Conservation (phyloP, 768 basidiomycete species). For the Nidula microcarpa region DNA sequence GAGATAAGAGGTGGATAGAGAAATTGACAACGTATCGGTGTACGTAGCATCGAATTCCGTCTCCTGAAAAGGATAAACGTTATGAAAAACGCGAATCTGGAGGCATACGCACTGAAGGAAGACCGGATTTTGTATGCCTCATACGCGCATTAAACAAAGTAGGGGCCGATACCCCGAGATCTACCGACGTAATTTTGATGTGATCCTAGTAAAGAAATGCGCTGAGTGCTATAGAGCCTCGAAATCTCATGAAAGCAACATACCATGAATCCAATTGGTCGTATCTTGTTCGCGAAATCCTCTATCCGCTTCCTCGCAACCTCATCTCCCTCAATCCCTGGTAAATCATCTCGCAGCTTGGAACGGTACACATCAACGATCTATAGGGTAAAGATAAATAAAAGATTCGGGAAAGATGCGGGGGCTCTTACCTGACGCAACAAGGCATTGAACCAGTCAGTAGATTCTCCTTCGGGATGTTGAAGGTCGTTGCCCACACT, state of each 20-base stretch:
- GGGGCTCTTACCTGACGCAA: slow-evolving; percentile 63
- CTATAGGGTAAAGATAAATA: slow-evolving; percentile 27
- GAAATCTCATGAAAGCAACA: slow-evolving; percentile 14
- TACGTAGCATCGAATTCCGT: slow-evolving; percentile 85
- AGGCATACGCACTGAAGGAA: slow-evolving; percentile 5
- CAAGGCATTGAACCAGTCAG: slow-evolving; percentile 90
- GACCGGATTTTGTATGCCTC: slow-evolving; percentile 22
- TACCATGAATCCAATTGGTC: slow-evolving; percentile 69
- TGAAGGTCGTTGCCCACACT: slow-evolving; percentile 15
- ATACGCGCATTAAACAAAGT: slow-evolving; percentile 68
- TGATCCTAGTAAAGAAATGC: slow-evolving; percentile 54
- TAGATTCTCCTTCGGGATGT: slow-evolving; percentile 54
- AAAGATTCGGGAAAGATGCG: slow-evolving; percentile 2
- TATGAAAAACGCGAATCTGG: background rate
- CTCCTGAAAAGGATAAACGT: slow-evolving; percentile 38
- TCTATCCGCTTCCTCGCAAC: slow-evolving; percentile 78
- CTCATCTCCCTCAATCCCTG: slow-evolving; percentile 79
- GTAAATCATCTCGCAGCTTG: slow-evolving; percentile 67
- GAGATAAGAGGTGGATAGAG: slow-evolving; percentile 75
- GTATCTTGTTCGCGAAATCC: slow-evolving; percentile 73
- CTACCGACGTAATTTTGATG: slow-evolving; percentile 80
- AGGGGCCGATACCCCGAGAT: slow-evolving; percentile 81
- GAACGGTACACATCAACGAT: slow-evolving; percentile 71
- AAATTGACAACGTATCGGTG: slow-evolving; percentile 79
- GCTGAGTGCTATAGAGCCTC: background rate